Evolutionary conservation across 1,284 basidiomycete species (phyloP).

Genomic region (Moesziomyces antarcticus): DNA sequence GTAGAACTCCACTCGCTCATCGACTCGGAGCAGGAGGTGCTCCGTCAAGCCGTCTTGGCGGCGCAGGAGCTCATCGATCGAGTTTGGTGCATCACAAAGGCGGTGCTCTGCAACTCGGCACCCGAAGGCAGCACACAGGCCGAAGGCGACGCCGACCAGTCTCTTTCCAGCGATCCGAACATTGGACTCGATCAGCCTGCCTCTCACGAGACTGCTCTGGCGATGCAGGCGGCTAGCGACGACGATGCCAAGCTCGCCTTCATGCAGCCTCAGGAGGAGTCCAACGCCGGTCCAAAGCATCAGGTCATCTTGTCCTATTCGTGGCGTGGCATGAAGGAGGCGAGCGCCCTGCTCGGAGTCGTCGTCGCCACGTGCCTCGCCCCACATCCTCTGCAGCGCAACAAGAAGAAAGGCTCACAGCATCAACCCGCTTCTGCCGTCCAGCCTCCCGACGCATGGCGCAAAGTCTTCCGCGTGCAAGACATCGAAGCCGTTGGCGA

Average conservation of each 20-base stretch:
- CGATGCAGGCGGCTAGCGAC: slow-evolving; percentile 46
- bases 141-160: slow-evolving; percentile 12
- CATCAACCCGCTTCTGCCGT: slow-evolving; percentile 8
- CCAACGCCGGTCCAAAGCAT: slow-evolving; percentile 56
- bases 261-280: slow-evolving; percentile 43
- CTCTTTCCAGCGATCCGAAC: slow-evolving; percentile 20
- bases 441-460: slow-evolving; percentile 26
- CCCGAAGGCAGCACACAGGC: slow-evolving; percentile 52
- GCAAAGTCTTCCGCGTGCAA: slow-evolving; percentile 25
- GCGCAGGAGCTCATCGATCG: slow-evolving; percentile 55
- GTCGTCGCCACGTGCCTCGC: slow-evolving; percentile 55
- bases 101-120: slow-evolving; percentile 65
- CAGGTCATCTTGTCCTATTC: slow-evolving; percentile 67
- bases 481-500: slow-evolving; percentile 56
- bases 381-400: slow-evolving; percentile 3
- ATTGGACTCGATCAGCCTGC: slow-evolving; percentile 43
- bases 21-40: slow-evolving; percentile 6
- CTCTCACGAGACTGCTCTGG: slow-evolving; percentile 52
- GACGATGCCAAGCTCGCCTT: slow-evolving; percentile 40
- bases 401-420: slow-evolving; percentile 11
- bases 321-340: slow-evolving; percentile 69
- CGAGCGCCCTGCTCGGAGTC: slow-evolving; percentile 64
- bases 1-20: slow-evolving; percentile 17
- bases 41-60: slow-evolving; percentile 48
- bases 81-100: slow-evolving; percentile 63